Conservation (phyloP, 2,329 filamentous ascomycete genomes). For the Cadophora luteo-olivacea region DNA sequence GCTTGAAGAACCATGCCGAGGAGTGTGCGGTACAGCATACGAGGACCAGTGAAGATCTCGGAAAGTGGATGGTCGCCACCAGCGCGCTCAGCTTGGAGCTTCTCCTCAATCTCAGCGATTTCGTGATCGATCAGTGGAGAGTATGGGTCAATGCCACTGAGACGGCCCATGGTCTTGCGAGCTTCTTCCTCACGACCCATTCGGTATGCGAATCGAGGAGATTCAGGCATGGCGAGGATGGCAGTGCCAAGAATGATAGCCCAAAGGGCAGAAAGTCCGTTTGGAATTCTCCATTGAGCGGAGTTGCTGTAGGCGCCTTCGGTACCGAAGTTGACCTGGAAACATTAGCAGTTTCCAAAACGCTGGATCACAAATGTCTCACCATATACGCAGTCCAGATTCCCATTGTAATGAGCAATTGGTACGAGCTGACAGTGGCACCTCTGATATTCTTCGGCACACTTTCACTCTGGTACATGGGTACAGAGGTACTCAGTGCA, state of each 20-base stretch:
- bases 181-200: slow-evolving; percentile 55
- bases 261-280: slow-evolving; percentile 62
- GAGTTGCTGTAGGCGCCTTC: slow-evolving; percentile 50
- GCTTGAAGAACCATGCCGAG: slow-evolving; percentile 69
- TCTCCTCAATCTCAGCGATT: slow-evolving; percentile 58
- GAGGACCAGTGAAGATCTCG: slow-evolving; percentile 72
- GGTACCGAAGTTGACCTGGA: slow-evolving; percentile 65
- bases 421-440: slow-evolving; percentile 68
- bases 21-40: slow-evolving; percentile 68
- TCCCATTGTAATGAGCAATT: slow-evolving; percentile 73
- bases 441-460: slow-evolving; percentile 69
- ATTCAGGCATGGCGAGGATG: slow-evolving; percentile 61
- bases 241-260: slow-evolving; percentile 57
- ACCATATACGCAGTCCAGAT: slow-evolving; percentile 65
- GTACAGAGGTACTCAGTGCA: slow-evolving; percentile 66
- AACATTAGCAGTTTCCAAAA: slow-evolving; percentile 43
- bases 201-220: slow-evolving; percentile 58
- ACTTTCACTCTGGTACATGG: slow-evolving; percentile 73
- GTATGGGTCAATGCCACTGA: slow-evolving; percentile 50
- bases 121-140: slow-evolving; percentile 52
- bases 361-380: slow-evolving; percentile 20
- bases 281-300: slow-evolving; percentile 68
- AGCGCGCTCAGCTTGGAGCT: slow-evolving; percentile 56
- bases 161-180: slow-evolving; percentile 53
- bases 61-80: slow-evolving; percentile 46